A percentile compares a stretch with the other conserved stretches of the same genome.
Conservation (phyloP, 352 stramenopile species). For the Blastocystis sp. region DNA sequence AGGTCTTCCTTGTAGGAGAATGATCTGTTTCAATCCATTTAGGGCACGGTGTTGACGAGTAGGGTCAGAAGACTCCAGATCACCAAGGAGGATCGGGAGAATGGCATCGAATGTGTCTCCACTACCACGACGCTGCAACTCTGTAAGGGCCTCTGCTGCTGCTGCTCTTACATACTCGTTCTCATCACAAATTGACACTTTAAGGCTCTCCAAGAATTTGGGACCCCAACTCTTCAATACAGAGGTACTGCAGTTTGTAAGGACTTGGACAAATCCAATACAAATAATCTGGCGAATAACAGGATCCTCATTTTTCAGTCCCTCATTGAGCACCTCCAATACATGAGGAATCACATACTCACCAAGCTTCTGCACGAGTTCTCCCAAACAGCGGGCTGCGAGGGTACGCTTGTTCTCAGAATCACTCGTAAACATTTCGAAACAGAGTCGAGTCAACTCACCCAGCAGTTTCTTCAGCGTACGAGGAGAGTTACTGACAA, state of each 20-base stretch:
- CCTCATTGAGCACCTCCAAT: conserved; percentile 91
- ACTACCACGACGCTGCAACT: conserved; percentile 89
- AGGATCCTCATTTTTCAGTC: conserved; percentile 79
- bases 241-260: conserved; percentile 87
- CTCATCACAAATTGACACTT: conserved; percentile 93
- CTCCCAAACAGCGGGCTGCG: conserved; percentile 87
- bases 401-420: conserved; percentile 85
- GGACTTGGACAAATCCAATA: conserved; percentile 94
- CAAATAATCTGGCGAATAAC: conserved; percentile 80
- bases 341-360: conserved; percentile 96
- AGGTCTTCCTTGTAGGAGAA: conserved; percentile 88
- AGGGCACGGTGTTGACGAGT: conserved; percentile 79
- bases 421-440: conserved; percentile 86
- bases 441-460: conserved; percentile 90
- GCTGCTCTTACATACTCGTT: conserved; percentile 82
- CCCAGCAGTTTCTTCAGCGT: conserved; percentile 94
- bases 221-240: conserved; percentile 92
- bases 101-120: conserved; percentile 92
- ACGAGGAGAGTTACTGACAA: conserved; percentile 91
- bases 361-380: conserved; percentile 97
- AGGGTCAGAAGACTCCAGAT: conserved; percentile 80
- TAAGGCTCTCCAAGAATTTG: conserved; percentile 91
- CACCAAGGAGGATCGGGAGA: conserved; percentile 89
- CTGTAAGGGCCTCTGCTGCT: conserved; percentile 91
- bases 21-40: conserved; percentile 92